Evolutionary conservation across 2,329 filamentous ascomycete species (phyloP).

Genomic region (Drechslerella coelobrocha): DNA sequence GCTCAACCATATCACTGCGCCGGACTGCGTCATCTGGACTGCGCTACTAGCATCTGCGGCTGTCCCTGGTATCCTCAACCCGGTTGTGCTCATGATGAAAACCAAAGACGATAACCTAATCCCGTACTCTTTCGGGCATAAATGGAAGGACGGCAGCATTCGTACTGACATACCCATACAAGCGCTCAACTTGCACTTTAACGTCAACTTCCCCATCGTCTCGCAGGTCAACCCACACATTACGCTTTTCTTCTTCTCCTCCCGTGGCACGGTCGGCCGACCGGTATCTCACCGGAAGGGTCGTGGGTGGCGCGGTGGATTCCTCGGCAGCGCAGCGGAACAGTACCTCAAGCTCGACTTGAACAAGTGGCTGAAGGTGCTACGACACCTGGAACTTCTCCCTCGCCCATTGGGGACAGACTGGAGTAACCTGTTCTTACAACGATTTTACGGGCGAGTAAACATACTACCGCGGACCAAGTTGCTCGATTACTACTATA

Average conservation of each 20-base stretch:
- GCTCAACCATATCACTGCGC: slow-evolving; percentile 91
- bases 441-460: slow-evolving; percentile 90
- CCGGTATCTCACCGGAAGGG: slow-evolving; percentile 93
- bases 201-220: slow-evolving; percentile 95
- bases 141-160: slow-evolving; percentile 97
- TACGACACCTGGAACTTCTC: slow-evolving; percentile 88
- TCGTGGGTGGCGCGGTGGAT: slow-evolving; percentile 93
- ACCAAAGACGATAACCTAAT: slow-evolving; percentile 75
- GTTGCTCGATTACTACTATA: slow-evolving; percentile 80
- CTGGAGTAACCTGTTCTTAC: slow-evolving; percentile 95
- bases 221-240: slow-evolving; percentile 93
- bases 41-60: slow-evolving; percentile 93
- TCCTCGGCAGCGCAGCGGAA: slow-evolving; percentile 87
- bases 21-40: slow-evolving; percentile 98
- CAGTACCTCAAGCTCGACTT: slow-evolving; percentile 96
- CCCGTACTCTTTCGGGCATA: slow-evolving; percentile 96
- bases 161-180: slow-evolving; percentile 95
- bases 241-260: slow-evolving; percentile 98
- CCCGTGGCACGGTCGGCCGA: slow-evolving; percentile 85
- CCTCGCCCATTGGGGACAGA: slow-evolving; percentile 91
- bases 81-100: slow-evolving; percentile 91
- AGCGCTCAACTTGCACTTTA: slow-evolving; percentile 93
- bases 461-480: slow-evolving; percentile 92
- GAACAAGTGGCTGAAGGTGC: slow-evolving; percentile 95
- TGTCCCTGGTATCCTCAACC: slow-evolving; percentile 93